Base-by-base conservation (phyloP, 306 rosid genomes). In the Astragalus glycyphyllos region DNA sequence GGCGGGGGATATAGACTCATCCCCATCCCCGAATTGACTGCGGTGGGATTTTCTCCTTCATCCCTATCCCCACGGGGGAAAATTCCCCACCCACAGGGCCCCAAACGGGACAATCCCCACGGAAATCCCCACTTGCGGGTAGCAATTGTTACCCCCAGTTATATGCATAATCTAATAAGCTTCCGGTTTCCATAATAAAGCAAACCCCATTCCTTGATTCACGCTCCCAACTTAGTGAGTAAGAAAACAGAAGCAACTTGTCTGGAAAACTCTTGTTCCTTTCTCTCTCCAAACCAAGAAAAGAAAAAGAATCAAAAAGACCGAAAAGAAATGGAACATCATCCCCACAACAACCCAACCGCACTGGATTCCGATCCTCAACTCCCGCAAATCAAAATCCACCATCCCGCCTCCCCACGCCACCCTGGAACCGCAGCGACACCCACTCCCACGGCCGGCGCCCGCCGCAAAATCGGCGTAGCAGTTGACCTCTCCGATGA, bases 401-500 rank as follows among this genome's bases (percentile, higher is more conserved):
- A 89, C 86, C 99, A 90, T 57, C 96, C 98, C 0, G 71, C 90
- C 57, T 94, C 98, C 12, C 96, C 98, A 1, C 90, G 84, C 68
- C 87, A 84, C 87, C 87, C 73, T 31, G 57, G 88, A 31, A 2
- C 77, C 5, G 75, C 71, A 45, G 87, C 90, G 8, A 85, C 92
- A 0, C 90, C 98, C 2, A 94, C 98, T 8, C 98, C 98, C 0
- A 91, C 97, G 2, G 96, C 97, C 35, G 96, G 97, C 0, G 99
- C 97, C 56, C 97, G 99, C 68, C 97, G 99, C 50, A 87, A 79
- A 83, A 85, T 94, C 15, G 99, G 99, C 6, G 99, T 91, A 0
- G 99, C 99, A 40, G 97, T 91, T 2, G 97, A 91, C 83, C 96
- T 94, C 72, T 91, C 99, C 46, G 99, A 91, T 62, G 99, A 94